Base-by-base conservation (phyloP, 345 rosid genomes). In the Raphanus sativus region DNA sequence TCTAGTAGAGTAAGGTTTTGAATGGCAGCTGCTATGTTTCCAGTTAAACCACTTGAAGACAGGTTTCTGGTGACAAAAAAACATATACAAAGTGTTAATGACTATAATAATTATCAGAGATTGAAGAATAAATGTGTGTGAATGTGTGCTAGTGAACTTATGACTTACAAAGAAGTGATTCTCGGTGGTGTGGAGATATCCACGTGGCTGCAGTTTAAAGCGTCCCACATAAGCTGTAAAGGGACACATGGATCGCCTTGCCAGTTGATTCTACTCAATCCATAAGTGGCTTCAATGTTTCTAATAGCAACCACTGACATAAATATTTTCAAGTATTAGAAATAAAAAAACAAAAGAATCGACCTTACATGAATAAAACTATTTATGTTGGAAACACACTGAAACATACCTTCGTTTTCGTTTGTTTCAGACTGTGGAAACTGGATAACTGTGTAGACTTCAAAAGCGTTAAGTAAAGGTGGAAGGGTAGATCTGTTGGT, bases 21-120 rank as follows among this genome's bases (percentile, higher is more conserved):
- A 34, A 88, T 56, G 60, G 69, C 74, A 62, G 55, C 4, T 52
- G 85, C 21, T 48, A 86, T 81, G 36, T 1, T 64, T 62, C 85
- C 82, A 0, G 74, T 69, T 70, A 87, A 68, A 69, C 81, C 84
- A 77, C 81, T 83, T 3, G 87, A 85, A 7, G 86, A 74, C 76
- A 83, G 75, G 67, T 84, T 81, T 74, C 85, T 80, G 54, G 7
- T 4, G 36, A 26, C 60, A 1, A 13, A 61, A 61, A 60, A 67
- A 5, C 58, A 54, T 1, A 67, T 48, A 15, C 11, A 42, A 38
- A 52, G 24, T 62, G 67, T 61, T 1, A 48, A 17, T 3, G 13
- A 38, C 61, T 26, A 69, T 71, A 28, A 32, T 4, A 8, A 73
- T 42, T 61, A 1, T 55, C 0, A 71, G 24, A 54, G 34, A 15